Evolutionary conservation across 306 rosid species (phyloP), one percentile per base, ranked within the genome.

Genomic region (Gleditsia sinensis): DNA sequence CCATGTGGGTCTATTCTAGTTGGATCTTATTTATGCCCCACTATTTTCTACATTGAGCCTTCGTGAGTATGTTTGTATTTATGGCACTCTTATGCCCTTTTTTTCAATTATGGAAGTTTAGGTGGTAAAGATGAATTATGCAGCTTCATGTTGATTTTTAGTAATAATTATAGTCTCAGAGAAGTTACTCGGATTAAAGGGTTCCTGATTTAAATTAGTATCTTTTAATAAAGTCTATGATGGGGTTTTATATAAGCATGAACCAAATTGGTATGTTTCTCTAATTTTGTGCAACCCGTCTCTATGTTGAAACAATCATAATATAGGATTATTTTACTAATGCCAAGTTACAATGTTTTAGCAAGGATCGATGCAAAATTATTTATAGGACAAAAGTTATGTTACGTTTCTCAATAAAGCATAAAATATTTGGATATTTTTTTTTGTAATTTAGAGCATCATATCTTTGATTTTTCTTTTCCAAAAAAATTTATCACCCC

Each of bases 1-100:
- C 43, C 65, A 39, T 68, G 65, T 75, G 71, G 69, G 28, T 72
- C 65, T 60, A 12, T 66, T 71, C 58, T 9, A 33, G 24, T 59
- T 60, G 66, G 71, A 49, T 74, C 73, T 58, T 43, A 45, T 77
- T 36, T 70, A 19, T 39, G 36, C 79, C 70, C 68, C 55, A 42
- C 50, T 27, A 21, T 45, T 71, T 55, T 14, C 30, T 45, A 43
- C 49, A 11, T 1, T 43, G 4, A 10, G 49, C 48, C 32, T 28
- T 70, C n/a, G 45, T 56, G 34, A 16, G 17, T 25, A 23, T 43
- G 9, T 23, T 42, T 28, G 6, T 13, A 65, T 64, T 23, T 19
- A 34, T 62, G 23, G 50, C 69, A 63, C 33, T 19, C 9, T 46
- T 2, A 36, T 36, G 53, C n/a, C 53, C 21, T 21, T 16, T 62